Evolutionary conservation across 148 eudicot species (phyloP).

Genomic region (Rhododendron simsii): DNA sequence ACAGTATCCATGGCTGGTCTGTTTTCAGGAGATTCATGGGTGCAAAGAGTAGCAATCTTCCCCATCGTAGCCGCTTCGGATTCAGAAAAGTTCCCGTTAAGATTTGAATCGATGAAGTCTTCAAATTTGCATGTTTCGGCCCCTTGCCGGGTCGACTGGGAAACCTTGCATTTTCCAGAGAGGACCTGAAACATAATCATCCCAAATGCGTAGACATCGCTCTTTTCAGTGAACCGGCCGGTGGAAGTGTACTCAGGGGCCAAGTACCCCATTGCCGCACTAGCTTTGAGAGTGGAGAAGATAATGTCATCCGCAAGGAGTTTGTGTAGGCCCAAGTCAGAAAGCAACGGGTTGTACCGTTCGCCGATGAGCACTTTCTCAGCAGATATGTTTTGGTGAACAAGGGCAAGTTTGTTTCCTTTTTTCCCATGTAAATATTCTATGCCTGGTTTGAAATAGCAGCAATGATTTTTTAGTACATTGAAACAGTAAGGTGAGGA

Average conservation of each 20-base stretch:
- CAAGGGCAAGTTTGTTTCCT: constrained; percentile 57
- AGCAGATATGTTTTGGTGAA: constrained; percentile 88
- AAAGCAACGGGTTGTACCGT: constrained; percentile 59
- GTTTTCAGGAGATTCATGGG: constrained; percentile 60
- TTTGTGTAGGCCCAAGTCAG: constrained; percentile 75
- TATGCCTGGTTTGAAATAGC: constrained; percentile 42
- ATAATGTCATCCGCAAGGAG: constrained; percentile 76
- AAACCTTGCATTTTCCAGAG: constrained; percentile 54
- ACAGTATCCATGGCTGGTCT: constrained; percentile 56
- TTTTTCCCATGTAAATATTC: constrained; percentile 62
- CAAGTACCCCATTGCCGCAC: constrained; percentile 97
- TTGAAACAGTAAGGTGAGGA: neutral
- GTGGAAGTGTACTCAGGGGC: constrained; percentile 96
- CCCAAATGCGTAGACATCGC: constrained; percentile 87
- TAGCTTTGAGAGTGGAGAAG: constrained; percentile 75
- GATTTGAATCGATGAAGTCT: constrained; percentile 61
- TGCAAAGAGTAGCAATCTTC: constrained; percentile 68
- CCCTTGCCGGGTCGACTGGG: constrained; percentile 37
- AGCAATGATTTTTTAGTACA: neutral
- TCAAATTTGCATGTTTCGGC: constrained; percentile 49
- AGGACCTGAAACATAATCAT: constrained; percentile 71
- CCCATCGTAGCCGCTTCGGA: constrained; percentile 63
- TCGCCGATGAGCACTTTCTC: constrained; percentile 79
- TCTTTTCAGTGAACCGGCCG: constrained; percentile 83
- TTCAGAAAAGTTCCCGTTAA: constrained; percentile 52